Evolutionary conservation across 2,329 filamentous ascomycete genomes (phyloP), one percentile per base, ranked within the genome.

Genomic region (Thielaviopsis cerberus): DNA sequence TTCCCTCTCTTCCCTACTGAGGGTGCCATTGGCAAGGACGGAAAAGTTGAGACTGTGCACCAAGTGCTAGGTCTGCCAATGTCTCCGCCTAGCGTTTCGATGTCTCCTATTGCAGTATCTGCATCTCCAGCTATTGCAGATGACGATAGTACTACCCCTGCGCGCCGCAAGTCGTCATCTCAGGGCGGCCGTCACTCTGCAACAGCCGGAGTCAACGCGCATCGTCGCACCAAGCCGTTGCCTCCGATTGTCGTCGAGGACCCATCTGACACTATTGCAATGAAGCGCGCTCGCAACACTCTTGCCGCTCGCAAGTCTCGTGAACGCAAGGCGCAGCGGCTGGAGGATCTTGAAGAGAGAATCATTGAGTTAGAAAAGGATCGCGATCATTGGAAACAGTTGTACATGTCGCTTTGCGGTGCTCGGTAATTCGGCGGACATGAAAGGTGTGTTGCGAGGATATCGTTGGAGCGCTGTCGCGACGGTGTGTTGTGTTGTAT

Each of bases 241-340:
- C 83, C 86, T 62, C 83, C 84, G 6, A 90, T 95, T 68, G 73
- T 85, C 61, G 79, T 89, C 41, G 80, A 83, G 26, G 87, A 96
- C 64, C 79, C 82, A 0, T 72, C 65, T 50, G 90, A 96, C 66
- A 79, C 78, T 10, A 69, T 85, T n/a, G 88, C 88, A 22, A 80
- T 90, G 76, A 96, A 96, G 82, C 86, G 91, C 69, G 90, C 89
- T 55, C 85, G 89, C 64, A 97, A 96, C 70, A 94, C 89, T 8
- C 79, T 94, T 69, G 91, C 91, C 20, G 91, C 91, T 65, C 88
- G 91, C 64, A 95, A 95, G 73, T 95, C 89, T 61, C 84, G 91
- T 56, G 84, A 88, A 66, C 84, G 88, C 63, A 95, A 95, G 74
- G 82, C 87, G 59, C 77, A 85, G 68, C 80, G 83, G 64, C 76